Conservation (phyloP, 768 basidiomycete species). For the Russula compacta region DNA sequence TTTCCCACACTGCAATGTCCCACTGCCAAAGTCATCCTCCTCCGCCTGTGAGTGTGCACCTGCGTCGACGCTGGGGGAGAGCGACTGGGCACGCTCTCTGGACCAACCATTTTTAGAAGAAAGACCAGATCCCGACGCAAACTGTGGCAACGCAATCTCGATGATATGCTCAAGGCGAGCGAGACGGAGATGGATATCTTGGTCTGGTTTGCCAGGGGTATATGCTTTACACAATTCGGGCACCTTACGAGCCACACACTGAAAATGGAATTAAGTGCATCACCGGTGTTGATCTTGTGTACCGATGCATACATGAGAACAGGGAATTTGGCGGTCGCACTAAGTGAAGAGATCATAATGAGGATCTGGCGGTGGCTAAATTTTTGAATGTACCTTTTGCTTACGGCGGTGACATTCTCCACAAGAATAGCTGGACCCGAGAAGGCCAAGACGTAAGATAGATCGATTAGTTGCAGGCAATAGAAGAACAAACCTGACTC, state of each 20-base stretch:
- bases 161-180: slow-evolving; percentile 74
- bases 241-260: slow-evolving; percentile 82
- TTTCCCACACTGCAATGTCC: slow-evolving; percentile 73
- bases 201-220: slow-evolving; percentile 79
- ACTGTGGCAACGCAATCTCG: slow-evolving; percentile 72
- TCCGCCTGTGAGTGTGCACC: slow-evolving; percentile 65
- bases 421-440: slow-evolving; percentile 57
- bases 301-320: slow-evolving; percentile 57
- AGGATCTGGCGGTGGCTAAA: slow-evolving; percentile 15
- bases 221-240: slow-evolving; percentile 84
- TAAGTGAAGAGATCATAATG: slow-evolving; percentile 25
- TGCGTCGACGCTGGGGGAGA: slow-evolving; percentile 47
- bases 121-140: slow-evolving; percentile 38
- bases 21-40: slow-evolving; percentile 67
- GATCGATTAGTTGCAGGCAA: neutral
- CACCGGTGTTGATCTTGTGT: slow-evolving; percentile 11
- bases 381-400: slow-evolving; percentile 51
- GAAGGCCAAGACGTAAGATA: neutral
- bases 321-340: slow-evolving; percentile 82
- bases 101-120: slow-evolving; percentile 21
- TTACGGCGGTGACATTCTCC: slow-evolving; percentile 85
- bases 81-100: slow-evolving; percentile 35
- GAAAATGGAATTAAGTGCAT: slow-evolving; percentile 10
- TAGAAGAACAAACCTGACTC: slow-evolving; percentile 53
- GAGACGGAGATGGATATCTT: slow-evolving; percentile 67